phyloP scores from a whole-genome alignment of 352 stramenopile species.

The Pythium brachiatum region DNA sequence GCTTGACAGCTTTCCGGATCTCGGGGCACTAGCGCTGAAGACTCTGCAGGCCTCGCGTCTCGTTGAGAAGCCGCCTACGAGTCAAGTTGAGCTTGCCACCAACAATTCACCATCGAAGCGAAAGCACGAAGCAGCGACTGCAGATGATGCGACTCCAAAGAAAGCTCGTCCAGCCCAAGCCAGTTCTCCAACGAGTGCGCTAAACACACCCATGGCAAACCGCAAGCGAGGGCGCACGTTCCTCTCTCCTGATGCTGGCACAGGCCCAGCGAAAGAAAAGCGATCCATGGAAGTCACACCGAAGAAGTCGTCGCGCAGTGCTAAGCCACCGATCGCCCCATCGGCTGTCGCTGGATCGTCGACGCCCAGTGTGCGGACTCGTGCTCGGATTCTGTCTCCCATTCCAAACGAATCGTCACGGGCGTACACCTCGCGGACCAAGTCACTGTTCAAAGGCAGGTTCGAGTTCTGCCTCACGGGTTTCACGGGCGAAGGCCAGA shows the following conservation, averaged over 20 bases:
- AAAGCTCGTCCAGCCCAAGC: conserved; percentile 9
- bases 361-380: conserved; percentile 49
- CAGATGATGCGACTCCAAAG: conserved; percentile 17
- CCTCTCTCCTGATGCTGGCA: conserved; percentile 30
- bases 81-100: conserved; percentile 2
- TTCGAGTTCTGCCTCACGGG: conserved; percentile 78
- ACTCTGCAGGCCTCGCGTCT: conserved; percentile 20
- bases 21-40: conserved; percentile 30
- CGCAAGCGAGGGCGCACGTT: conserved; percentile 32
- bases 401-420: conserved; percentile 37
- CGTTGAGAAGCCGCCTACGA: conserved; percentile 1
- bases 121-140: not conserved
- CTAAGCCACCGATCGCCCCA: conserved; percentile 9
- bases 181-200: not conserved
- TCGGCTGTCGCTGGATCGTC: conserved; percentile 16
- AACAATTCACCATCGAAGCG: not conserved
- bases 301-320: conserved; percentile 8
- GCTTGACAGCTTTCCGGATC: conserved; percentile 35
- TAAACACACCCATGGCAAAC: conserved; percentile 10
- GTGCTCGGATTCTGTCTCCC: conserved; percentile 43
- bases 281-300: conserved; percentile 15
- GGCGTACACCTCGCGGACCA: conserved; percentile 45
- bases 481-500: conserved; percentile 51
- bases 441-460: conserved; percentile 69
- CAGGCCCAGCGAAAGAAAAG: not conserved